Base-by-base conservation (phyloP, 331 rosid genomes). In the Pyracantha coccinea region DNA sequence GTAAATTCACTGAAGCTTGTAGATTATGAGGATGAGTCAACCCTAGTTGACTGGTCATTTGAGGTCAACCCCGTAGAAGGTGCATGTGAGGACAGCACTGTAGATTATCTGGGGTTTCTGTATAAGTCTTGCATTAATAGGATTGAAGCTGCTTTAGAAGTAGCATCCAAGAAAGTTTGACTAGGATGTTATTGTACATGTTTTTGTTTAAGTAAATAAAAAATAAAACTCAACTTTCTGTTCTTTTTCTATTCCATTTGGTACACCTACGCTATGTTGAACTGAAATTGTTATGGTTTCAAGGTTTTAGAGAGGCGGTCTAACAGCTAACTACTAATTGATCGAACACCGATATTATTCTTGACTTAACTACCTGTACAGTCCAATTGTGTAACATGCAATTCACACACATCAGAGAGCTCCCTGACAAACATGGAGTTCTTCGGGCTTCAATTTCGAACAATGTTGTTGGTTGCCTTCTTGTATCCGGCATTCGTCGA, bases 41-140 rank as follows among this genome's bases (percentile, higher is more conserved):
- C 95, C 24, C 81, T 90, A 21, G 59, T 93, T 78, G 77, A 79
- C 27, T 93, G 97, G 89, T 82, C 86, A 9, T 93, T 90, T 75
- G 88, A 87, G 87, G 73, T 89, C 10, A 80, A 82, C 68, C 90
- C 93, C 68, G 41, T 86, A 6, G 85, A 83, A 66, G 92, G 82
- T 57, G 73, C 75, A 28, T 68, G 86, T 76, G 72, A 89, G 79
- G 95, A 89, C 7, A 86, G 25, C 78, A 76, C 84, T 32, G 75
- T 87, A 7, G 96, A 93, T 79, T 90, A 85, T 78, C 84, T 90
- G 1, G 91, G 93, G 65, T 89, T 85, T 89, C 82, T 89, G 6
- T 89, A 85, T 50, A 90, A 89, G 81, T 90, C 95, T 82, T 87
- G 95, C 72, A 90, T 90, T 73, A 83, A 86, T 72, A 85, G 84